Conservation (phyloP, 805 yeast genomes). For the Cyberlindnera euphorbiiphila region DNA sequence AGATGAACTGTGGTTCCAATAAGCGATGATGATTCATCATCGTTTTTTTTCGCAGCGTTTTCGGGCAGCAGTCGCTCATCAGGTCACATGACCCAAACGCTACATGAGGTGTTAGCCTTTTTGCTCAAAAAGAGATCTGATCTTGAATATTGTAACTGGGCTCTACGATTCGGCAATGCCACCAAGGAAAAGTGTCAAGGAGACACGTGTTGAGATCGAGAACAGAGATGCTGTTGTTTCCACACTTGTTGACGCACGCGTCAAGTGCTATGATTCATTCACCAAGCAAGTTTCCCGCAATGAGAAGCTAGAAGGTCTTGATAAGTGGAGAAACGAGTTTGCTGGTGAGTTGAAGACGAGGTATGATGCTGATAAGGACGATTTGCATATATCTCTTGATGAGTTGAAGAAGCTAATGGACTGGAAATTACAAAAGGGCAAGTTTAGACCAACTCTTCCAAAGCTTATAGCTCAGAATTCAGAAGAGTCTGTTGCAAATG, state of each 20-base stretch:
- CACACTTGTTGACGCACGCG: conserved; percentile 5
- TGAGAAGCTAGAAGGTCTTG: conserved; percentile 15
- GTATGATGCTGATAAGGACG: neutral
- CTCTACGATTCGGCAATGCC: too few relatives aligned
- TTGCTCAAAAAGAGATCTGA: too few relatives aligned
- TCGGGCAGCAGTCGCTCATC: too few relatives aligned
- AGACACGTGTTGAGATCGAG: too few relatives aligned
- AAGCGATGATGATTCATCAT: neutral
- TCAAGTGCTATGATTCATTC: conserved; percentile 9
- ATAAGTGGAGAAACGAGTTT: conserved; percentile 21
- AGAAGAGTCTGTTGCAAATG: conserved; percentile 9
- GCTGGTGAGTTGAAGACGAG: conserved; percentile 10
- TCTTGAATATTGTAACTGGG: too few relatives aligned
- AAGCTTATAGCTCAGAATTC: conserved; percentile 23
- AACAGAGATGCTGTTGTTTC: neutral
- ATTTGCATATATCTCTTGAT: conserved; percentile 12
- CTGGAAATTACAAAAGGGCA: conserved; percentile 29
- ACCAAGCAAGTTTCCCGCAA: conserved; percentile 8
- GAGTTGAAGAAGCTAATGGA: conserved; percentile 25
- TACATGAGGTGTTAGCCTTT: too few relatives aligned
- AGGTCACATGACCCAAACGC: too few relatives aligned
- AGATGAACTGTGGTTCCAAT: too few relatives aligned
- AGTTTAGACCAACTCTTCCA: conserved; percentile 25
- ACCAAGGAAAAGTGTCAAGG: conserved; percentile 1
- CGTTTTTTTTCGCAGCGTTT: neutral